Evolutionary conservation across 148 eudicot genomes (phyloP).

Genomic region (Dianthus caryophyllus): DNA sequence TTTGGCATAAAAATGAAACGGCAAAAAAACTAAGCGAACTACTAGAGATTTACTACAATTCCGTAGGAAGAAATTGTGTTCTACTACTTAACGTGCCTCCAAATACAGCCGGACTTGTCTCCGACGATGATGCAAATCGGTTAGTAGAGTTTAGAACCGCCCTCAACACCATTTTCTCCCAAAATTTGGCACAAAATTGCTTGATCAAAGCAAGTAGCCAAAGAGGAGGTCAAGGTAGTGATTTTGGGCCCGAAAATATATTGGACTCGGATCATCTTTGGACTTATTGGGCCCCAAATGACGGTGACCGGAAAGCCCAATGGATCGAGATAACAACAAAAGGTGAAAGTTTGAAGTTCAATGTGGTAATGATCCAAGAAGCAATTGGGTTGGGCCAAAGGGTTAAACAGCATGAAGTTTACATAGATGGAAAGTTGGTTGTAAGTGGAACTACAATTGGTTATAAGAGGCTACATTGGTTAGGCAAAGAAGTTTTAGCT

Average conservation of each 20-base stretch:
- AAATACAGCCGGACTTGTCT: conserved; percentile 65
- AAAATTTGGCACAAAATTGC: conserved; percentile 54
- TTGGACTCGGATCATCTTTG: conserved; percentile 70
- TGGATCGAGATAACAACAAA: conserved; percentile 60
- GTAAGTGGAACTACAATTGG: conserved; percentile 67
- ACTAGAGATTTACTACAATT: conserved; percentile 71
- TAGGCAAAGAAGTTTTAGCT: conserved; percentile 44
- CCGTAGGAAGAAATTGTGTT: conserved; percentile 82
- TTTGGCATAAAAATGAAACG: conserved; percentile 76
- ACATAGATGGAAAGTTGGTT: conserved; percentile 49
- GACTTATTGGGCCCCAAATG: conserved; percentile 88
- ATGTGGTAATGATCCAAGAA: conserved; percentile 79
- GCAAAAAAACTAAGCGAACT: conserved; percentile 60
- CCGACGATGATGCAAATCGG: conserved; percentile 47
- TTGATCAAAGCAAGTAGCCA: conserved; percentile 50
- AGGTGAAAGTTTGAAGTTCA: conserved; percentile 40
- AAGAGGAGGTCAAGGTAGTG: conserved; percentile 53
- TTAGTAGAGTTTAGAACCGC: conserved; percentile 53
- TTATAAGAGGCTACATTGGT: conserved; percentile 79
- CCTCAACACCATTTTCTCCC: conserved; percentile 48
- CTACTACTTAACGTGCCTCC: conserved; percentile 84
- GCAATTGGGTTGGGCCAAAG: conserved; percentile 91
- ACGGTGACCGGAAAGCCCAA: conserved; percentile 23
- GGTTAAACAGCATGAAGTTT: conserved; percentile 54
- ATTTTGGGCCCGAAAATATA: conserved; percentile 56